These are phyloP conservation scores for Wickerhamiella brachini DNA, from an alignment of 805 yeast species.

Conservation along the genomic window DNA sequence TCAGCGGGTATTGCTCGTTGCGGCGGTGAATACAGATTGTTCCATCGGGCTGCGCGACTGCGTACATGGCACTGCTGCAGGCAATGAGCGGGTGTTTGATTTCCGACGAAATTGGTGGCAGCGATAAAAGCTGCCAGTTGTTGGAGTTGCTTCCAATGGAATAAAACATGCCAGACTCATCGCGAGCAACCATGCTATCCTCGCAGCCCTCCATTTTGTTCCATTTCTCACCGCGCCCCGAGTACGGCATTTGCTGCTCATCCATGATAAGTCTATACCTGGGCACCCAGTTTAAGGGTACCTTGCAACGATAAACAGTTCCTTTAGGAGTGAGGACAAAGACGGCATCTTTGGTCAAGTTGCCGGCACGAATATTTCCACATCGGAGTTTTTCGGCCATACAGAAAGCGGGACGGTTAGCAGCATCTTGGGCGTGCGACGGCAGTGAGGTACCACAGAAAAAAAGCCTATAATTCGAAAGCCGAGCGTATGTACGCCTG, in stretches of 20 bases:
- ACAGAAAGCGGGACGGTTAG: neutral
- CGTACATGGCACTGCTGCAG: neutral
- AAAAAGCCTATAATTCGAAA: neutral
- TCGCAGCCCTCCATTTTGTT: neutral
- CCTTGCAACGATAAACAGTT: neutral
- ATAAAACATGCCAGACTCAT: neutral
- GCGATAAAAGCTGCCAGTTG: neutral
- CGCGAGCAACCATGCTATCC: neutral
- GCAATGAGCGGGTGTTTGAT: neutral
- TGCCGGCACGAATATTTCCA: neutral
- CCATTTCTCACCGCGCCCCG: neutral
- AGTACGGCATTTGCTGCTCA: neutral
- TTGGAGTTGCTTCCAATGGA: neutral
- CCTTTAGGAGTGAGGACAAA: neutral
- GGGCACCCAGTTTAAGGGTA: neutral
- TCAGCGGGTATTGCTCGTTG: neutral
- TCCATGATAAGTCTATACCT: neutral
- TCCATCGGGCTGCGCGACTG: neutral
- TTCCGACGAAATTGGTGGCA: neutral
- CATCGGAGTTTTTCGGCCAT: neutral
- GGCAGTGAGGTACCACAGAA: neutral
- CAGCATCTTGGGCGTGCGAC: neutral
- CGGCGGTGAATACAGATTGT: neutral
- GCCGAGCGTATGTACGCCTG: neutral
- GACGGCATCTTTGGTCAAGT: neutral